Evolutionary conservation across 768 basidiomycete species (phyloP).

Genomic region (Harrya chromipes): DNA sequence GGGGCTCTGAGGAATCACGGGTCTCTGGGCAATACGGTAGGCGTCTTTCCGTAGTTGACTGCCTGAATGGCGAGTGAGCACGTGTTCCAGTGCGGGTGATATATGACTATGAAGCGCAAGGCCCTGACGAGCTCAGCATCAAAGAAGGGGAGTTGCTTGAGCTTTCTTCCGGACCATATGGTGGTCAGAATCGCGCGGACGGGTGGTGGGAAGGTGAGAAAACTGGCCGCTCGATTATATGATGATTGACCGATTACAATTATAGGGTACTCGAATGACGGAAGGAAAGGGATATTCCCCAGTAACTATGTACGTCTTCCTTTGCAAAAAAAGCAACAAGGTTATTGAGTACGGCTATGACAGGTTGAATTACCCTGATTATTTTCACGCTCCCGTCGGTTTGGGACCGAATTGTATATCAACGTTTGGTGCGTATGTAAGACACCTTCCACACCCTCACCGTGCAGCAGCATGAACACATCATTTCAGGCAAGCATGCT

Average conservation of each 20-base stretch:
- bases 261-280: slow-evolving; percentile 56
- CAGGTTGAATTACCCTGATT: slow-evolving; percentile 51
- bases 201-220: slow-evolving; percentile 85
- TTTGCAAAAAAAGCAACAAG: slow-evolving; percentile 11
- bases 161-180: slow-evolving; percentile 57
- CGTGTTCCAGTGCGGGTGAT: slow-evolving; percentile 64
- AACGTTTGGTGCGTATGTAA: slow-evolving; percentile 25
- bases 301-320: slow-evolving; percentile 74
- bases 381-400: slow-evolving; percentile 7
- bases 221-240: slow-evolving; percentile 16
- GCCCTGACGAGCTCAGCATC: slow-evolving; percentile 65
- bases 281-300: slow-evolving; percentile 79
- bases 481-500: slow-evolving; percentile 18
- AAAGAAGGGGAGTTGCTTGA: slow-evolving; percentile 60
- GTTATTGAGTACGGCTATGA: slow-evolving; percentile 20
- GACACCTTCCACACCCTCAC: slow-evolving; percentile 17
- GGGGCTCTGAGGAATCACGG: slow-evolving; percentile 22
- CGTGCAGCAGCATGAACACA: slow-evolving; percentile 15
- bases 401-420: slow-evolving; percentile 9
- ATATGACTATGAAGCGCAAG: slow-evolving; percentile 75
- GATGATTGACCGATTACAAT: slow-evolving; percentile 25
- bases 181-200: slow-evolving; percentile 65
- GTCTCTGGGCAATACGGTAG: slow-evolving; percentile 51
- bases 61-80: slow-evolving; percentile 4
- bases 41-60: slow-evolving; percentile 16